Base-by-base conservation (phyloP, 1,284 basidiomycete genomes). In the Ceratobasidium sp. region DNA sequence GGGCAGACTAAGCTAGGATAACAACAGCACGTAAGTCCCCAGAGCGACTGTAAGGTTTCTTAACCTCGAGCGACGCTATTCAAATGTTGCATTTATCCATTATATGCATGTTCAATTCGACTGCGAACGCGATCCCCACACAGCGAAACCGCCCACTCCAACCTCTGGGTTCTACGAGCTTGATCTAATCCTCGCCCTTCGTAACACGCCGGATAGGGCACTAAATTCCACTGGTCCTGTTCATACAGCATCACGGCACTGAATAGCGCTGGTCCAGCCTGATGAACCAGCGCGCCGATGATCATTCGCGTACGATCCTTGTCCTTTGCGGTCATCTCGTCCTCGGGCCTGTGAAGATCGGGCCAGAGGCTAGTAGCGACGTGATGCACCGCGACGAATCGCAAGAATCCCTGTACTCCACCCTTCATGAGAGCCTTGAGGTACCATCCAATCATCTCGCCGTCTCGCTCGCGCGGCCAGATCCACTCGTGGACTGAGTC, bases 381-480 rank as follows among this genome's bases (percentile, higher is more conserved):
- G 75, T 97, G 94, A 76, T 95, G 92, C 3, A 91, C 74, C 0
- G 92, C 93, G 3, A 96, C 78, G 54, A 86, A 79, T 64, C 85
- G 83, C 71, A 94, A 75, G 76, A 96, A 90, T 0, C 85, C 89
- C 2, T 84, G 80, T 54, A 77, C 76, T 49, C 78, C 73, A 1
- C 76, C 75, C 12, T 73, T 71, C 5, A 76, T 75, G 0, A 83
- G 73, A 1, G 81, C 81, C 40, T 78, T 73, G 0, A 78, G 74
- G 70, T 82, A 82, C 13, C 76, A 77, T 1, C 85, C 82, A 6
- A 96, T 76, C 68, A 96, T 81, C 69, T 91, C 86, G 3, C 81
- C 75, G 73, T 92, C 86, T 0, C 65, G 78, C 76, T 97, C 94
- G 8, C 85, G 76, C 1, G 93, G 93, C 78, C 86, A 87, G 45